Percentiles rank a stretch among this genome's conserved stretches.
phyloP scores from a whole-genome alignment of 2,329 filamentous ascomycete species.

The Calonectria pseudoreteaudii region DNA sequence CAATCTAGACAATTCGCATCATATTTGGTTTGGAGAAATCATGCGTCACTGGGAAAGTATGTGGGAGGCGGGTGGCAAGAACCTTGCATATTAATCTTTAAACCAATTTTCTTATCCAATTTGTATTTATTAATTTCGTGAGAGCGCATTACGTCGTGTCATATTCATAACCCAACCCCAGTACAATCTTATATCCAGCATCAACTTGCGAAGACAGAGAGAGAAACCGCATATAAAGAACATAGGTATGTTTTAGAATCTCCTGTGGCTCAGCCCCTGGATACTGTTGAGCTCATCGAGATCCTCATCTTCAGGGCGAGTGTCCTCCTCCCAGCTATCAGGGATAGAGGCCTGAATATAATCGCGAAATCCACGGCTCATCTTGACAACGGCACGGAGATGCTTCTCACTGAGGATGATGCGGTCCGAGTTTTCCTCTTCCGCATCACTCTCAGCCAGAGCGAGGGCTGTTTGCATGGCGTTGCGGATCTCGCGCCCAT shows the following conservation, averaged over 20 bases:
- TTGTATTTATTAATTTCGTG: neutral
- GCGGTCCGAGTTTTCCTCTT: conserved; percentile 48
- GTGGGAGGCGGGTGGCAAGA: no score
- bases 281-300: conserved; percentile 27
- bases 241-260: neutral
- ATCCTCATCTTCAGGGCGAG: conserved; percentile 26
- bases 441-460: conserved; percentile 56
- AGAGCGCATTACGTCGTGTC: neutral
- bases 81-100: neutral
- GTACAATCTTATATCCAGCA: neutral
- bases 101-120: neutral
- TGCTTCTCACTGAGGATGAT: conserved; percentile 48
- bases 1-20: neutral
- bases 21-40: neutral
- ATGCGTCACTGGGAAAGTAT: no score
- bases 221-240: neutral
- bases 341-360: conserved; percentile 42
- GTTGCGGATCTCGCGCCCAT: conserved; percentile 57
- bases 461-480: conserved; percentile 59
- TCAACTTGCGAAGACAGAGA: neutral
- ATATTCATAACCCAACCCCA: neutral
- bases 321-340: conserved; percentile 36
- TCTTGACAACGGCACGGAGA: conserved; percentile 49
- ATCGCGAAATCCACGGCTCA: conserved; percentile 50
- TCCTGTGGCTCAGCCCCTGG: neutral